Conservation (phyloP, 2,329 filamentous ascomycete genomes). For the Cladosporium sp. region DNA sequence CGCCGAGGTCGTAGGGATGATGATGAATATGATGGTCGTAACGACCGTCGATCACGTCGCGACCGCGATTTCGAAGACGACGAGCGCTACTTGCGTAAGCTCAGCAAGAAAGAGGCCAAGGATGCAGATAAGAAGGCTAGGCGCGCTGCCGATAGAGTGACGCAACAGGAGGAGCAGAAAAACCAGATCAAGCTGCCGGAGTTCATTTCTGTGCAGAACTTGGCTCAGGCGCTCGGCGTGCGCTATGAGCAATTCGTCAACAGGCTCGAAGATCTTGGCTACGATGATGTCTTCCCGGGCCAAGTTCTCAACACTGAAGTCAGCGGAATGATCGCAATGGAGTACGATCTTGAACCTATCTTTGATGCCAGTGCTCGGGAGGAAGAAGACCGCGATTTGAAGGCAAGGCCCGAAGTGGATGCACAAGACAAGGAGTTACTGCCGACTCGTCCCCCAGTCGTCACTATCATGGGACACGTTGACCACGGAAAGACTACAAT, state of each 20-base stretch:
- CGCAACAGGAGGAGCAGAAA: conserved; percentile 34
- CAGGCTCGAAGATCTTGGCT: conserved; percentile 80
- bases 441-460: conserved; percentile 78
- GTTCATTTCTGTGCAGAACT: conserved; percentile 80
- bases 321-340: conserved; percentile 80
- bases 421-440: conserved; percentile 61
- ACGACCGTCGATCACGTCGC: conserved; percentile 17
- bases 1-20: conserved; percentile 22
- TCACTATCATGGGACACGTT: conserved; percentile 99
- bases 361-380: conserved; percentile 44
- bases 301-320: conserved; percentile 88
- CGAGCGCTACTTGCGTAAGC: conserved; percentile 13
- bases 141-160: conserved; percentile 22
- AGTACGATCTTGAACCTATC: conserved; percentile 87
- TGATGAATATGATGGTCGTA: conserved; percentile 25
- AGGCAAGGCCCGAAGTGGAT: conserved; percentile 57
- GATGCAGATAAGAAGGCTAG: conserved; percentile 20
- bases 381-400: conserved; percentile 65
- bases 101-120: conserved; percentile 8
- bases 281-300: conserved; percentile 75
- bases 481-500: conserved; percentile 98
- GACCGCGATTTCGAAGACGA: conserved; percentile 14
- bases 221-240: conserved; percentile 71
- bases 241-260: conserved; percentile 64
- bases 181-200: conserved; percentile 75